Evolutionary conservation across 2,329 filamentous ascomycete species (phyloP), one percentile per base, ranked within the genome.

Genomic region (Monilinia laxa): DNA sequence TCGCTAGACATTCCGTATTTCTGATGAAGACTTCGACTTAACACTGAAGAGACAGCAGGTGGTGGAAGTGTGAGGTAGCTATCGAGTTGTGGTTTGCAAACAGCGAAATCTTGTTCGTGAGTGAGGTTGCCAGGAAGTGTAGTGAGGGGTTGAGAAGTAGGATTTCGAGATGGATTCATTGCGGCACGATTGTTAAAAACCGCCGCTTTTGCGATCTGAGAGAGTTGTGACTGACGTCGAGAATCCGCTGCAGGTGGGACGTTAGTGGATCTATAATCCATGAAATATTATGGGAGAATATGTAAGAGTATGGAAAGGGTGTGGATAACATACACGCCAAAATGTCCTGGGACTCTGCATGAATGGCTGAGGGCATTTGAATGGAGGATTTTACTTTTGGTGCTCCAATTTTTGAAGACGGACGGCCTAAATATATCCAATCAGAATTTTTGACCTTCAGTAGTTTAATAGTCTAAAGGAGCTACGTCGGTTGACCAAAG

Each of bases 211-310:
- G 49, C 64, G 20, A 66, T 63, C 10, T 52, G 52, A 31, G 64
- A 66, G 16, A 54, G 64, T 42, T 66, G 64, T n/a, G 64, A 66
- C 52, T 66, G 64, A 66, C 64, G 64, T 62, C 64, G 64, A 63
- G 23, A 42, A n/a, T 54, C 64, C 51, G 57, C 58, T 62, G 28
- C 40, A 51, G 20, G n/a, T 45, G 25, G 60, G 35, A 42, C 51
- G 49, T 66, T 63, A 66, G 57, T 53, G 57, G 57, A 56, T n/a
- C 25, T 23, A 31, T 25, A 12, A 51, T 35, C 20, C 38, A 25
- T 66, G 42, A 51, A 18, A 38, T 49, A 45, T 28, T 56, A 28
- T 51, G 45, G 47, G 16, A 62, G 38, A 55, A 12, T 40, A 4
- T 40, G 38, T 2, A 40, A 2, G 23, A 23, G 7, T 11, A 28